Conservation (phyloP, 176 grass and related monocot species). For the Aechmea fasciata region DNA sequence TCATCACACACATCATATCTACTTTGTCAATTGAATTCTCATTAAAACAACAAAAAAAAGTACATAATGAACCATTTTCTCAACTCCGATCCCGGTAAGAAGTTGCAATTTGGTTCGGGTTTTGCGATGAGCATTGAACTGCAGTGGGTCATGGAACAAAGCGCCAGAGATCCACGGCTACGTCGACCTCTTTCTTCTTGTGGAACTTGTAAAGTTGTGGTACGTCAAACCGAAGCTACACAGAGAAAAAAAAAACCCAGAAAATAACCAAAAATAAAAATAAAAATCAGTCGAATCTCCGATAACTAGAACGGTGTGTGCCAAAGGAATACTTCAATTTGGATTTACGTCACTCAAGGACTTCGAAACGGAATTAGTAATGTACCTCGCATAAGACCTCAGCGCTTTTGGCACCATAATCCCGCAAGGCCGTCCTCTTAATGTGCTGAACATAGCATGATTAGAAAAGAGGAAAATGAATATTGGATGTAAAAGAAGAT, state of each 20-base stretch:
- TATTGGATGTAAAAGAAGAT: neutral
- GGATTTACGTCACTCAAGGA: neutral
- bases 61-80: no score
- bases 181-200: slow-evolving; percentile 67
- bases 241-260: neutral
- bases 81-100: neutral
- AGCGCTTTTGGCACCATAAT: slow-evolving; percentile 33
- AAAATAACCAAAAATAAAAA: neutral
- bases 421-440: slow-evolving; percentile 55
- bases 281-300: neutral
- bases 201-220: slow-evolving; percentile 74
- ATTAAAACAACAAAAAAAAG: no score
- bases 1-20: no score
- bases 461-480: slow-evolving; percentile 5
- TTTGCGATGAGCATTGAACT: neutral
- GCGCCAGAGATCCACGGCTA: slow-evolving; percentile 80
- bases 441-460: slow-evolving; percentile 39
- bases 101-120: neutral
- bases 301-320: neutral
- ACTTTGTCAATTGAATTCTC: no score
- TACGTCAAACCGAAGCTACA: slow-evolving; percentile 70
- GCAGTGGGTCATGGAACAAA: slow-evolving; percentile 37
- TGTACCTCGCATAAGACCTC: slow-evolving; percentile 82
- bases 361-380: neutral
- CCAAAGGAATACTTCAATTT: neutral